A percentile compares a stretch with the other conserved stretches of the same genome.
These are phyloP conservation scores for Pseudogymnoascus sp. DNA, from an alignment of 2,329 filamentous ascomycete genomes.

Conservation along the genomic window DNA sequence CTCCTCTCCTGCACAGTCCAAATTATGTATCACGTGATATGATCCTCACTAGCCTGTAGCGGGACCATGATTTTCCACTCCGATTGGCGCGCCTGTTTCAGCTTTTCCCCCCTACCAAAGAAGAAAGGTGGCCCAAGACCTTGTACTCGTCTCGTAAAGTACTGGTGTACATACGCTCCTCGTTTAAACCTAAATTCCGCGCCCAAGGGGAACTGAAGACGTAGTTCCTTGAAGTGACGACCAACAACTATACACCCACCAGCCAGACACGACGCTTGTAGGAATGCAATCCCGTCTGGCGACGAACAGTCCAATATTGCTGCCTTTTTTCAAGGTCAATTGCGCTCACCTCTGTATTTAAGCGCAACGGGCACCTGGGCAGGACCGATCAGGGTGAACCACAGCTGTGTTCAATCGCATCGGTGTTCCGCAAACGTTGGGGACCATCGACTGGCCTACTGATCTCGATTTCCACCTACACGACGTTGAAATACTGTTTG, in stretches of 20 bases:
- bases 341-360: neutral
- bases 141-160: neutral
- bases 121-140: slow-evolving; percentile 8
- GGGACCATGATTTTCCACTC: neutral
- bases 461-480: neutral
- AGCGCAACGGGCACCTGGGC: slow-evolving; percentile 1
- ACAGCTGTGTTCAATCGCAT: slow-evolving; percentile 2
- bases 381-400: slow-evolving; percentile 12
- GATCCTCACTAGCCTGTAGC: neutral
- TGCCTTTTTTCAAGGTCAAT: slow-evolving; percentile 11
- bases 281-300: slow-evolving; percentile 10
- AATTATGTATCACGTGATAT: neutral
- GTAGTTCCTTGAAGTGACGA: slow-evolving; percentile 4
- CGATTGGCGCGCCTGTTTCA: slow-evolving; percentile 7
- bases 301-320: neutral
- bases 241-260: neutral
- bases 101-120: slow-evolving; percentile 8
- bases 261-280: slow-evolving; percentile 5
- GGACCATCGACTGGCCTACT: neutral
- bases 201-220: slow-evolving; percentile 9
- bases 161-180: slow-evolving; percentile 10
- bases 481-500: neutral
- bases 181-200: slow-evolving; percentile 11
- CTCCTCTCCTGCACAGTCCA: neutral
- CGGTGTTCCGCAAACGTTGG: slow-evolving; percentile 8